Conservation (phyloP, 768 basidiomycete species). For the Peribolospora kevripleyi region DNA sequence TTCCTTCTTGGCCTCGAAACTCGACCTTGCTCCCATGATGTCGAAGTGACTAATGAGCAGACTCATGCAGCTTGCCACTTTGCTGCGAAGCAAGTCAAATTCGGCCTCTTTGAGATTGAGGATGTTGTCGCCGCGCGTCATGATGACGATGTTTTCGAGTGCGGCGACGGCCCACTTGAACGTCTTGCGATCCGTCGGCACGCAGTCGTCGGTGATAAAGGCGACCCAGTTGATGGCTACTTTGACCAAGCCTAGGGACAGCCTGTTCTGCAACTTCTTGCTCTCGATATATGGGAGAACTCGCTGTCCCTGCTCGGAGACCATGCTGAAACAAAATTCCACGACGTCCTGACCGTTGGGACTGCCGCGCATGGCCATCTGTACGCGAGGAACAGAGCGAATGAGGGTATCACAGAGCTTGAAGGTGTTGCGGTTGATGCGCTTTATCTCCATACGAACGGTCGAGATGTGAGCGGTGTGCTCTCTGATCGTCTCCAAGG, state of each 20-base stretch:
- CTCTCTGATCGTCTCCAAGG: conserved; percentile 34
- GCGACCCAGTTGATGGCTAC: conserved; percentile 94
- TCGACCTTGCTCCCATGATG: conserved; percentile 81
- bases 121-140: conserved; percentile 71
- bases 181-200: conserved; percentile 78
- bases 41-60: conserved; percentile 94
- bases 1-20: conserved; percentile 63
- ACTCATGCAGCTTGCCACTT: conserved; percentile 88
- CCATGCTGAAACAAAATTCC: conserved; percentile 40
- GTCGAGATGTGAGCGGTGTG: conserved; percentile 72
- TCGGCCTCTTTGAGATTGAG: conserved; percentile 65
- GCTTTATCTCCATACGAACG: conserved; percentile 70
- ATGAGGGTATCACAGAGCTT: conserved; percentile 79
- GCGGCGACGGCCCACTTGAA: conserved; percentile 98
- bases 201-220: conserved; percentile 95
- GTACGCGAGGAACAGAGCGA: conserved; percentile 69
- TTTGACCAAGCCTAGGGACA: conserved; percentile 59
- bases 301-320: conserved; percentile 84
- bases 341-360: conserved; percentile 36
- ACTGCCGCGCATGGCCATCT: conserved; percentile 29
- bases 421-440: conserved; percentile 71
- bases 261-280: conserved; percentile 34
- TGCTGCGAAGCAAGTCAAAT: conserved; percentile 68
- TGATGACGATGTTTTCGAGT: conserved; percentile 67
- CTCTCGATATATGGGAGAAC: conserved; percentile 72